Conservation (phyloP, 768 basidiomycete species). For the Cyathus striatus region DNA sequence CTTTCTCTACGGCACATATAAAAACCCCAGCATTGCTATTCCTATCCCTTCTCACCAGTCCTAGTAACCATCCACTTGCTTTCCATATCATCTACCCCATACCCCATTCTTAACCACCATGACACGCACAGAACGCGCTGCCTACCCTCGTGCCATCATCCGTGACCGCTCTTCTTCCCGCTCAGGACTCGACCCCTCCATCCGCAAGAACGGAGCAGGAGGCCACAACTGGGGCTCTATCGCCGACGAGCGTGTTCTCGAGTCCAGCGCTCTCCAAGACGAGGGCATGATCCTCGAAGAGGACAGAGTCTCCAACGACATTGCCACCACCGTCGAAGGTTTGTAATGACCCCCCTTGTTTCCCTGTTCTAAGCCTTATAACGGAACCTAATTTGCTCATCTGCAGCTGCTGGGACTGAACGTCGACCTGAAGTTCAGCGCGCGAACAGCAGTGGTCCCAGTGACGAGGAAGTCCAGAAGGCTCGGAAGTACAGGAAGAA, state of each 20-base stretch:
- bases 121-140: conserved; percentile 77
- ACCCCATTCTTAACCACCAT: conserved; percentile 31
- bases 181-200: conserved; percentile 64
- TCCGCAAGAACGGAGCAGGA: conserved; percentile 79
- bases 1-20: neutral
- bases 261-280: conserved; percentile 54
- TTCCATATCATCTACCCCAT: neutral
- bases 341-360: no score
- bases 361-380: no score
- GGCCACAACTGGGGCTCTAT: conserved; percentile 84
- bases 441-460: conserved; percentile 34
- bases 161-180: conserved; percentile 80
- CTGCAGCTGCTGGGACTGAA: conserved; percentile 16
- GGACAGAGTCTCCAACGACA: conserved; percentile 2
- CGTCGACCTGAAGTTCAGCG: conserved; percentile 24
- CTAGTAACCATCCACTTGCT: neutral
- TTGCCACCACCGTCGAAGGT: no score
- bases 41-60: neutral
- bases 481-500: conserved; percentile 70
- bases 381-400: no score
- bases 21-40: neutral
- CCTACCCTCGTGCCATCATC: conserved; percentile 63
- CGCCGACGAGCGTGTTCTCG: conserved; percentile 56
- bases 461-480: conserved; percentile 60
- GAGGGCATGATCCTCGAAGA: conserved; percentile 31